Conservation (phyloP, 371 early-diverging fungal species). For the Mucor indicus region DNA sequence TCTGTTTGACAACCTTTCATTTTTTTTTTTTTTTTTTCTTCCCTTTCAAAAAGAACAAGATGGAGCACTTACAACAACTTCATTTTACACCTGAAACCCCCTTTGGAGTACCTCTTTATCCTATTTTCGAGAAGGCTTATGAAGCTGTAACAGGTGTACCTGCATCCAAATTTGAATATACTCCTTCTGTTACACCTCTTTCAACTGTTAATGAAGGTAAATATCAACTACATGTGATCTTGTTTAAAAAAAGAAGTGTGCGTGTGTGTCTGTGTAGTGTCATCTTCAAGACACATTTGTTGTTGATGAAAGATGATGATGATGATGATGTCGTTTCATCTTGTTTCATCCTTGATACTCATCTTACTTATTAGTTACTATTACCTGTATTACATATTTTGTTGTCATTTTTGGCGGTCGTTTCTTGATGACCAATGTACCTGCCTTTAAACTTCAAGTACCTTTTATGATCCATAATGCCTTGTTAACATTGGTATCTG, state of each 20-base stretch:
- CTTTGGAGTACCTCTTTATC: conserved; percentile 55
- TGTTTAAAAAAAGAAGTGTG: background rate
- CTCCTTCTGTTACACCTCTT: conserved; percentile 60
- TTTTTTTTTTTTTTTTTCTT: background rate
- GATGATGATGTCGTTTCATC: background rate
- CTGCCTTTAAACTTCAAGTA: conserved; percentile 63
- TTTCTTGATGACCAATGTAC: conserved; percentile 57
- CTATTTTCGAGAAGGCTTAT: conserved; percentile 47
- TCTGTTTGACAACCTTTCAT: background rate
- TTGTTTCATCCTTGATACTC: background rate
- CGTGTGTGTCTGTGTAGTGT: background rate
- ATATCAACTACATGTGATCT: background rate
- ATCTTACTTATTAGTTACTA: conserved; percentile 34
- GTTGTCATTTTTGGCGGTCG: conserved; percentile 74
- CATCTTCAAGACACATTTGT: too few species aligned
- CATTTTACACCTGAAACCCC: conserved; percentile 50
- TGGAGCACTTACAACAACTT: conserved; percentile 34
- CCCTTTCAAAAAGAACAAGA: background rate
- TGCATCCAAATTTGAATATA: conserved; percentile 53
- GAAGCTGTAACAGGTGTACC: conserved; percentile 42
- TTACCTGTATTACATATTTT: conserved; percentile 58
- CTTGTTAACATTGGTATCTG: conserved; percentile 65
- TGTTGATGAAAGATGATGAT: background rate
- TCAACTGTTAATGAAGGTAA: conserved; percentile 61
- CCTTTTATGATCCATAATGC: conserved; percentile 77